Evolutionary conservation across 129 eudicot genomes (phyloP).

Genomic region (Artemisia annua): DNA sequence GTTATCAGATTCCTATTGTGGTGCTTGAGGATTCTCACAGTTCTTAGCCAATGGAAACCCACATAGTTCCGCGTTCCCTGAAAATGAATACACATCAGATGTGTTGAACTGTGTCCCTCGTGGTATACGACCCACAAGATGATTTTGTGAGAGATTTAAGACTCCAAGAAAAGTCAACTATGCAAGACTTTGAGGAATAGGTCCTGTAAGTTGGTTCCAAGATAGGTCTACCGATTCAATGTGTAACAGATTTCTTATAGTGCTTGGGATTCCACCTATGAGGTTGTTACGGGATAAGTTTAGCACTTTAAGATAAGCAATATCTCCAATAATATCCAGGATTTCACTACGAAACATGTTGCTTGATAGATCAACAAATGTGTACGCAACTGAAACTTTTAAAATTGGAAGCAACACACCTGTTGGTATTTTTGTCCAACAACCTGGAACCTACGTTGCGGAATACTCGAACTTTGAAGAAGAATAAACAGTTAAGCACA

Average conservation of each 20-base stretch:
- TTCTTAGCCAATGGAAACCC: too few relatives aligned
- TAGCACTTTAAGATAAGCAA: neutral
- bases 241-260: conserved; percentile 26
- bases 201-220: conserved; percentile 36
- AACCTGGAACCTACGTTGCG: too few relatives aligned
- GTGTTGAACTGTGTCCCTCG: conserved; percentile 22
- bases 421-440: too few relatives aligned
- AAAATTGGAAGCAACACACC: neutral
- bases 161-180: neutral
- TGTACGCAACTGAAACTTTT: conserved; percentile 3
- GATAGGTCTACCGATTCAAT: conserved; percentile 45
- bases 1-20: too few relatives aligned
- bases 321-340: too few relatives aligned
- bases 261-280: conserved; percentile 34
- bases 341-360: conserved; percentile 8
- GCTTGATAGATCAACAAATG: conserved; percentile 7
- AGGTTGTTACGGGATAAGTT: conserved; percentile 38
- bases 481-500: too few relatives aligned
- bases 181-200: conserved; percentile 26
- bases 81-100: neutral
- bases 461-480: too few relatives aligned
- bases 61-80: too few relatives aligned
- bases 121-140: conserved; percentile 28
- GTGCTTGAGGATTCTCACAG: too few relatives aligned
- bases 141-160: conserved; percentile 40